Percentiles rank a stretch among this genome's conserved stretches.
These are phyloP conservation scores for Schizonepeta tenuifolia DNA, from an alignment of 257 asterid species.

Conservation along the genomic window DNA sequence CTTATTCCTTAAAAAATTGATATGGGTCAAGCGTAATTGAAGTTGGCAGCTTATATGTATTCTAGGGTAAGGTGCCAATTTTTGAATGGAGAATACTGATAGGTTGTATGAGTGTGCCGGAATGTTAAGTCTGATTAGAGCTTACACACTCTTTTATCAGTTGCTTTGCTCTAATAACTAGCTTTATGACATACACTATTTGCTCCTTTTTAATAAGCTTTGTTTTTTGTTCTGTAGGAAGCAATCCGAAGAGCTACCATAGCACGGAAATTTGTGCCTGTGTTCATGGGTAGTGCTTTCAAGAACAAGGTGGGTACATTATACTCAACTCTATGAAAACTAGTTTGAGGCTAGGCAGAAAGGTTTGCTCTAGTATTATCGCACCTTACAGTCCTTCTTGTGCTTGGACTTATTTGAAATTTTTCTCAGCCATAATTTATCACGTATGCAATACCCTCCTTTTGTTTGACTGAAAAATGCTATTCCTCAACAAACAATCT, in stretches of 20 bases:
- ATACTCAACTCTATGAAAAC: neutral
- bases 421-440: conserved; percentile 22
- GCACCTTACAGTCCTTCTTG: neutral
- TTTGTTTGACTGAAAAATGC: neutral
- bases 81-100: neutral
- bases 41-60: conserved; percentile 16
- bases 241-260: conserved; percentile 95
- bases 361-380: conserved; percentile 17
- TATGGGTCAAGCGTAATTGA: conserved; percentile 8
- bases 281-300: conserved; percentile 99
- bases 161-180: conserved; percentile 7
- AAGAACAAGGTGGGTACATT: conserved; percentile 79
- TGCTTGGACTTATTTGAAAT: conserved; percentile 18
- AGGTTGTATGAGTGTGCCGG: neutral
- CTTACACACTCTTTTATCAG: conserved; percentile 22
- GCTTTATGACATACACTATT: conserved; percentile 20
- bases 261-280: conserved; percentile 87
- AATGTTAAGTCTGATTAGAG: neutral
- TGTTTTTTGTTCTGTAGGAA: conserved; percentile 53
- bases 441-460: neutral
- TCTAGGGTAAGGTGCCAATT: neutral
- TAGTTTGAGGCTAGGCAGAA: conserved; percentile 3
- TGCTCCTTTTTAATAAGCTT: conserved; percentile 1
- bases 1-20: conserved; percentile 6
- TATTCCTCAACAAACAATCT: conserved; percentile 15